These are phyloP conservation scores for Phanerodontia chrysosporium DNA, from an alignment of 768 basidiomycete genomes.

Conservation along the genomic window DNA sequence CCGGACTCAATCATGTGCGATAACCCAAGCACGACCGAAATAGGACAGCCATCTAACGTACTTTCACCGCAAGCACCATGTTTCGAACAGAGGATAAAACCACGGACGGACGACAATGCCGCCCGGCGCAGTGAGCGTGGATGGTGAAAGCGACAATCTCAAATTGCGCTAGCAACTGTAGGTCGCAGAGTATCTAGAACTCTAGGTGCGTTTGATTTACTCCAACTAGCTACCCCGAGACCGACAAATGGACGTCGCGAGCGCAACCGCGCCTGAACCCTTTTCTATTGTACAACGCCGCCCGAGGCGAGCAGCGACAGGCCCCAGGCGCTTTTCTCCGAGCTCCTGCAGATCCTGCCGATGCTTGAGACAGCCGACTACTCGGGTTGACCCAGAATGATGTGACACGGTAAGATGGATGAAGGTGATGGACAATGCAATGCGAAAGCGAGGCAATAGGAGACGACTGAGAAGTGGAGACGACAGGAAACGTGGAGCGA, in stretches of 20 bases:
- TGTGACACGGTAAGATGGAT: background rate
- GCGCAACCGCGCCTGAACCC: background rate
- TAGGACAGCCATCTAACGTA: no score
- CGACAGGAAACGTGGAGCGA: background rate
- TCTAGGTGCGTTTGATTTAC: background rate
- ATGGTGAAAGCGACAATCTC: background rate
- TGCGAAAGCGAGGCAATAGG: background rate
- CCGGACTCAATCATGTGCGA: no score
- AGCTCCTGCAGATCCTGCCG: background rate
- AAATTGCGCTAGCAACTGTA: background rate
- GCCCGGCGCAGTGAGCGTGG: no score
- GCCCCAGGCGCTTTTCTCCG: background rate
- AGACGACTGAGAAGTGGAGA: background rate
- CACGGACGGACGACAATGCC: no score
- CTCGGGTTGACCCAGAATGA: background rate
- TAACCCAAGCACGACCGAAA: no score
- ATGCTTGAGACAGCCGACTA: background rate
- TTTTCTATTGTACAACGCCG: background rate
- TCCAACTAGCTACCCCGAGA: background rate
- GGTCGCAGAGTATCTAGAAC: background rate
- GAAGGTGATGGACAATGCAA: background rate
- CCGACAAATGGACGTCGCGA: background rate
- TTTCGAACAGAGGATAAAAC: no score
- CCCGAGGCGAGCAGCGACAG: background rate
- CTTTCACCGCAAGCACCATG: no score